Evolutionary conservation across 305 asterid species (phyloP).

Genomic region (Solanum hybrid): DNA sequence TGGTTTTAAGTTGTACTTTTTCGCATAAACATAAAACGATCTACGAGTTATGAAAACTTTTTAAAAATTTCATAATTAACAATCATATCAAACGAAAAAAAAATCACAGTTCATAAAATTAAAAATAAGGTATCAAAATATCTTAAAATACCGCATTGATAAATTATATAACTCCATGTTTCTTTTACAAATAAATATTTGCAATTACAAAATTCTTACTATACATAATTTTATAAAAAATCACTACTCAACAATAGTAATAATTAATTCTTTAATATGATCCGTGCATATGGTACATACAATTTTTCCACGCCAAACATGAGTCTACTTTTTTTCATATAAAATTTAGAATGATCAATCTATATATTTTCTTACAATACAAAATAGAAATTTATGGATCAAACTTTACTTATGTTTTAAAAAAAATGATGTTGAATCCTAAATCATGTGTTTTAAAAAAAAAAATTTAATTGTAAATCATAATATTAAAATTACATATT

Average conservation of each 20-base stretch:
- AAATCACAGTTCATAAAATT: not conserved
- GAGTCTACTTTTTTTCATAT: not conserved
- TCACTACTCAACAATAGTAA: not conserved
- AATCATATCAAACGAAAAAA: not conserved
- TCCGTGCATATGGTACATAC: not conserved
- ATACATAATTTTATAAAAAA: not conserved
- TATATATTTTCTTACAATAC: not conserved
- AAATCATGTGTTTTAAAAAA: not conserved
- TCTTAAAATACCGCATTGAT: not conserved
- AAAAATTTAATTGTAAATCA: not conserved
- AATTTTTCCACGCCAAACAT: not conserved
- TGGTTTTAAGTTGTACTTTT: not conserved
- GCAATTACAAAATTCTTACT: not conserved
- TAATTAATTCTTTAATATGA: not conserved
- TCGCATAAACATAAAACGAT: not conserved
- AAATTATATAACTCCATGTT: not conserved
- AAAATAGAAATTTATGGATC: not conserved
- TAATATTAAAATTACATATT: not conserved
- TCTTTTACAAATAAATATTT: not conserved
- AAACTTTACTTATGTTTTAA: not conserved
- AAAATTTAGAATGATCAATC: not conserved
- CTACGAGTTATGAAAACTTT: not conserved
- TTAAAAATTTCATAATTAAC: not conserved
- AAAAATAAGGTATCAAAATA: not conserved
- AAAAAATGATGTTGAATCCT: not conserved